phyloP scores from a whole-genome alignment of 495 filamentous ascomycete genomes.

The Penicillium pulvis region DNA sequence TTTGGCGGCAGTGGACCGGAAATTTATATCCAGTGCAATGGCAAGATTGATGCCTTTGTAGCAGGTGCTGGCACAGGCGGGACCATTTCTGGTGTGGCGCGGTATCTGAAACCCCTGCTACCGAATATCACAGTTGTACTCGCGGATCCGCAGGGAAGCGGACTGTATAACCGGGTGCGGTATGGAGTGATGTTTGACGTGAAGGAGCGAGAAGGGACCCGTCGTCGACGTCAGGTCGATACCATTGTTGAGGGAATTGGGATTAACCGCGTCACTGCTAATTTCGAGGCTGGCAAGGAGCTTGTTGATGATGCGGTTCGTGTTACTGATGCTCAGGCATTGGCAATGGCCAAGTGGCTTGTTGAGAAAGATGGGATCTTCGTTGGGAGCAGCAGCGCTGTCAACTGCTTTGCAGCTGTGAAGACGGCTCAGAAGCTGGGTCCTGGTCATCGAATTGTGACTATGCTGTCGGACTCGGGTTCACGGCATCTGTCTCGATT shows the following conservation, averaged over 20 bases:
- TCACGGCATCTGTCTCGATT: slow-evolving; percentile 92
- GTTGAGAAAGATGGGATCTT: slow-evolving; percentile 97
- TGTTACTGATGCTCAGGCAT: slow-evolving; percentile 89
- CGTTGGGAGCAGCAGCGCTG: slow-evolving; percentile 87
- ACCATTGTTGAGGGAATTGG: slow-evolving; percentile 96
- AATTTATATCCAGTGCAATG: slow-evolving; percentile 77
- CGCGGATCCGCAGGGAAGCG: slow-evolving; percentile 93
- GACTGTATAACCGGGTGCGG: slow-evolving; percentile 84
- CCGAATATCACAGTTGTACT: slow-evolving; percentile 72
- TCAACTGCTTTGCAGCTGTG: slow-evolving; percentile 93
- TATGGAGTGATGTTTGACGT: slow-evolving; percentile 94
- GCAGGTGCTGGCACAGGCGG: slow-evolving; percentile 96
- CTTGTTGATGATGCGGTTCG: slow-evolving; percentile 87
- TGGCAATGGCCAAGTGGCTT: slow-evolving; percentile 90
- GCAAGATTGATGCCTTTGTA: slow-evolving; percentile 83
- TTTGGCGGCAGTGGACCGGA: slow-evolving; percentile 83
- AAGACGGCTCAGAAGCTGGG: slow-evolving; percentile 74
- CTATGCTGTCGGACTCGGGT: slow-evolving; percentile 88
- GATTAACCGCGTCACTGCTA: slow-evolving; percentile 87
- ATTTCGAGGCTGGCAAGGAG: slow-evolving; percentile 83
- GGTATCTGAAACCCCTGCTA: slow-evolving; percentile 73
- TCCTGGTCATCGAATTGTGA: slow-evolving; percentile 80
- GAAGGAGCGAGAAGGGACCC: slow-evolving; percentile 86
- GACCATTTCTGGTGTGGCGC: slow-evolving; percentile 84
- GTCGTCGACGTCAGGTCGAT: slow-evolving; percentile 87